phyloP scores from a whole-genome alignment of 2,329 filamentous ascomycete genomes.

The Ophiostoma quercus region DNA sequence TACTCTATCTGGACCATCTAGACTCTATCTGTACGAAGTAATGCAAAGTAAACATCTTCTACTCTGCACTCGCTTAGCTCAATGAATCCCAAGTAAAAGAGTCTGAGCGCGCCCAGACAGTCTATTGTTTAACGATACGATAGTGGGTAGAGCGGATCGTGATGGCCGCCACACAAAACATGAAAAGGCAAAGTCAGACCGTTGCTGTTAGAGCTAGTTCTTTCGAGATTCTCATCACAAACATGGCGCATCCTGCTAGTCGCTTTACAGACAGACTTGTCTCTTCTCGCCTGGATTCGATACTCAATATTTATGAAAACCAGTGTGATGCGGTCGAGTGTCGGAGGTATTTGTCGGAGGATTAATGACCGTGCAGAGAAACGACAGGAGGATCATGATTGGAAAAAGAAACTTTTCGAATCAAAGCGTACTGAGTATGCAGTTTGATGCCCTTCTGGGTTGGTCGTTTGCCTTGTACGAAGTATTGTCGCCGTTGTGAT shows the following conservation, averaged over 20 bases:
- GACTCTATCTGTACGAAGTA: neutral
- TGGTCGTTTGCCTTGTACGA: neutral
- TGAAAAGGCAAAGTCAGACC: neutral
- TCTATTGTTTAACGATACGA: neutral
- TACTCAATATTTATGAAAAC: neutral
- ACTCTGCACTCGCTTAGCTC: neutral
- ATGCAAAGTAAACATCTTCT: neutral
- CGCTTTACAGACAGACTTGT: neutral
- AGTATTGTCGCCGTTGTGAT: neutral
- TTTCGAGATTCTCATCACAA: neutral
- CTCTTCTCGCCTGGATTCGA: neutral
- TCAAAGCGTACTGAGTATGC: neutral
- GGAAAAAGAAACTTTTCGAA: neutral
- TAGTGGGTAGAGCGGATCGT: conserved; percentile 1
- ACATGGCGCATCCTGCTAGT: neutral
- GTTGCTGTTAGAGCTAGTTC: neutral
- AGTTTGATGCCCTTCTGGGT: neutral
- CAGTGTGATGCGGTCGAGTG: neutral
- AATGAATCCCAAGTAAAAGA: neutral
- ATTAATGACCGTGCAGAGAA: neutral
- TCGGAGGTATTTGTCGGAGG: conserved; percentile 5
- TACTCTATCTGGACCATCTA: neutral
- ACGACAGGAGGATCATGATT: neutral
- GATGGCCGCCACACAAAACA: conserved; percentile 8
- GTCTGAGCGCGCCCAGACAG: conserved; percentile 9